Conservation (phyloP, 805 yeast species). For the Vanderwaltozyma polyspora region DNA sequence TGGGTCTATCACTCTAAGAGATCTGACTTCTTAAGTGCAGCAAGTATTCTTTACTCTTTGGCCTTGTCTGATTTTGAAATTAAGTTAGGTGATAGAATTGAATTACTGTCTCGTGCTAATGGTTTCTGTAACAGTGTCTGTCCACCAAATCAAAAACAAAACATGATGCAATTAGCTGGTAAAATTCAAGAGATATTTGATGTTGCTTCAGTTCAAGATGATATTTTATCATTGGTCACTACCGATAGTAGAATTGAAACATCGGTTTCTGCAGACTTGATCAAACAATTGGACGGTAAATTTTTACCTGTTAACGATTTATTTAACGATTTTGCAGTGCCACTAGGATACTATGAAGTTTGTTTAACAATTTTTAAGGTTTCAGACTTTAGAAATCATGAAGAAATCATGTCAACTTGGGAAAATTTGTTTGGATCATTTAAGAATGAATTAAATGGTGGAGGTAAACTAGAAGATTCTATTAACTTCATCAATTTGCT, state of each 20-base stretch:
- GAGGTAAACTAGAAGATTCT: slow-evolving; percentile 23
- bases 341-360: slow-evolving; percentile 75
- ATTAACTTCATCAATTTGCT: slow-evolving; percentile 29
- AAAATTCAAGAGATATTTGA: slow-evolving; percentile 71
- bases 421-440: slow-evolving; percentile 51
- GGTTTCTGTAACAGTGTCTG: slow-evolving; percentile 83
- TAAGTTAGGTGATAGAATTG: slow-evolving; percentile 63
- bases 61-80: slow-evolving; percentile 66
- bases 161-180: slow-evolving; percentile 57
- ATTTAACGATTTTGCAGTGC: slow-evolving; percentile 79
- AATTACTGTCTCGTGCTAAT: slow-evolving; percentile 80
- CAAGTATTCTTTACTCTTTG: slow-evolving; percentile 60
- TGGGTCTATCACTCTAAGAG: slow-evolving; percentile 86
- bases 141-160: slow-evolving; percentile 65
- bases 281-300: slow-evolving; percentile 45
- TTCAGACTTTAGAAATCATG: slow-evolving; percentile 76
- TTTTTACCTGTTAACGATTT: slow-evolving; percentile 66
- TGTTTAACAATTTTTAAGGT: slow-evolving; percentile 69
- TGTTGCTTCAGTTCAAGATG: slow-evolving; percentile 73
- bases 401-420: slow-evolving; percentile 78
- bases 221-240: slow-evolving; percentile 34
- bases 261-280: slow-evolving; percentile 40
- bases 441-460: slow-evolving; percentile 20
- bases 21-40: slow-evolving; percentile 73
- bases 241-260: slow-evolving; percentile 37